Evolutionary conservation across 768 basidiomycete genomes (phyloP), one percentile per base, ranked within the genome.

Genomic region (Punctularia strigosozonata): DNA sequence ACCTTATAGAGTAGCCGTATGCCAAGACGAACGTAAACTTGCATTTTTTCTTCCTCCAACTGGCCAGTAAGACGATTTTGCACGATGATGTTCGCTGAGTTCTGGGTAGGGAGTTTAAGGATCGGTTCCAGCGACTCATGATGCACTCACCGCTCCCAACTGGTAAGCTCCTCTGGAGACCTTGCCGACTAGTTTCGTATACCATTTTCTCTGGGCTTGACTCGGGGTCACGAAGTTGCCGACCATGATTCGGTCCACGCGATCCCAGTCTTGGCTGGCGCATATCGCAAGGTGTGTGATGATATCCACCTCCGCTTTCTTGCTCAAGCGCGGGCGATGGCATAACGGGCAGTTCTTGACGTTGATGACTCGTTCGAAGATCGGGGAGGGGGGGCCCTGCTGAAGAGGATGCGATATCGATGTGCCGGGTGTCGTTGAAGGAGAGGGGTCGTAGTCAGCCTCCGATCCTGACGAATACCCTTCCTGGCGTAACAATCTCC

Each of bases 1-100:
- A 70, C 77, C 71, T 85, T 87, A 68, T 98, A 99, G 43, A 97
- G 56, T 41, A 99, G 53, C 20, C 94, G 68, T 51, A 99, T 99
- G 2, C 94, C 94, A 13, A 99, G 61, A 26, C 92, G 66, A 0
- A 97, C 89, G 53, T 95, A 97, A 10, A 78, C 77, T 51, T 91
- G 82, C 90, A 97, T 99, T 66, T 97, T 98, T 64, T 98, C 94
- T 60, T 99, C 94, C 53, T 91, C 84, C 41, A 98, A 55, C 55
- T 88, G 85, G 0, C 94, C 94, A 0, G 88, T 91, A 57, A 76
- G 59, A 12, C 94, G 71, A 54, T 97, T 91, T 62, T 98, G 94
- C 1, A 99, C 92, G 42, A 97, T 89, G 47, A 99, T 95, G 54
- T 99, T 99, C 19, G 91, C 94, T 38, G 89, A 92, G 52, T 99